phyloP scores from a whole-genome alignment of 345 rosid species.

The Boechera stricta region DNA sequence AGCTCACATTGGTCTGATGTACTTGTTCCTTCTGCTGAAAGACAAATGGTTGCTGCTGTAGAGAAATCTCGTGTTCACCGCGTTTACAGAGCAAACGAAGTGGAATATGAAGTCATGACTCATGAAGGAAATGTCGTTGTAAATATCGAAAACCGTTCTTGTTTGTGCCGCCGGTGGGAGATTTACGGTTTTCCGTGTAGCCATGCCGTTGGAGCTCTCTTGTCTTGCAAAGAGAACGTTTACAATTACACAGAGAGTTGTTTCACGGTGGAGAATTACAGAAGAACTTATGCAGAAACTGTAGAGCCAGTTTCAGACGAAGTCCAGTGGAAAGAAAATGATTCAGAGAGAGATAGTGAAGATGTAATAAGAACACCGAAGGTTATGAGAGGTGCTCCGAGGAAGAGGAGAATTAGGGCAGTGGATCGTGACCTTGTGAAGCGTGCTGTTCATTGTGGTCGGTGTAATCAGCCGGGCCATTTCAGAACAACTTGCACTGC shows the following conservation, averaged over 20 bases:
- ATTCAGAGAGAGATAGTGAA: slow-evolving; percentile 44
- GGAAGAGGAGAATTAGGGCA: slow-evolving; percentile 64
- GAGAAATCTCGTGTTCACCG: slow-evolving; percentile 67
- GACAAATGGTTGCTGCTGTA: slow-evolving; percentile 61
- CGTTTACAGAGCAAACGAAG: slow-evolving; percentile 80
- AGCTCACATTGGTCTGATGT: slow-evolving; percentile 77
- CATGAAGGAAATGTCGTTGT: slow-evolving; percentile 69
- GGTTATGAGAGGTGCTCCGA: slow-evolving; percentile 61
- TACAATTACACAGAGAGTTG: slow-evolving; percentile 74
- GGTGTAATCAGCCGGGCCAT: slow-evolving; percentile 93
- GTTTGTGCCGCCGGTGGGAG: slow-evolving; percentile 87
- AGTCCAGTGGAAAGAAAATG: slow-evolving; percentile 65
- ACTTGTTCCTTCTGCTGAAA: slow-evolving; percentile 89
- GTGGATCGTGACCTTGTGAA: slow-evolving; percentile 72
- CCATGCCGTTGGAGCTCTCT: slow-evolving; percentile 82
- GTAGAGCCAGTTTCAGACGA: slow-evolving; percentile 89
- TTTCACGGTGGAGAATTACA: slow-evolving; percentile 80
- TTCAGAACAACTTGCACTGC: slow-evolving; percentile 93
- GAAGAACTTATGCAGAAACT: slow-evolving; percentile 71
- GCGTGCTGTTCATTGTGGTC: slow-evolving; percentile 85
- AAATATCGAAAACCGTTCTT: slow-evolving; percentile 70
- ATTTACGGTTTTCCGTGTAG: slow-evolving; percentile 78
- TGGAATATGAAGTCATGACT: slow-evolving; percentile 75
- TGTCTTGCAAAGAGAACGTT: slow-evolving; percentile 79
- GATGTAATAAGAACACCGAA: slow-evolving; percentile 68